Evolutionary conservation across 768 basidiomycete species (phyloP), one percentile per base, ranked within the genome.

Genomic region (Naganishia onofrii): DNA sequence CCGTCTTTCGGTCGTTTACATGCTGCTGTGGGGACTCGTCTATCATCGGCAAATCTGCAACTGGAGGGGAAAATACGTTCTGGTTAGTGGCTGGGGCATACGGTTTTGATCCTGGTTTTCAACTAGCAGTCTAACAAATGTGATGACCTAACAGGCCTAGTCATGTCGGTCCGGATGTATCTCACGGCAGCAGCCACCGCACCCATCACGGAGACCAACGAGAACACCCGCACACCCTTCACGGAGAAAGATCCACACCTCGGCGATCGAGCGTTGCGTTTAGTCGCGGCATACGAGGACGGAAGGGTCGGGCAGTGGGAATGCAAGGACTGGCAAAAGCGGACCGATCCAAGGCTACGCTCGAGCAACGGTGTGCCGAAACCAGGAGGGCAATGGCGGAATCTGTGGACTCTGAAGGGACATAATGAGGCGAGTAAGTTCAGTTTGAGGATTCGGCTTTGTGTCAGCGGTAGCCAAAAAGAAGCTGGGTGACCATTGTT

Each of bases 141-240:
- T 46, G 46, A 46, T 28, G n/a, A n/a, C n/a, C n/a, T n/a, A 17
- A 3, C 73, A 91, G 93, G 93, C 0, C 89, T 94, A 60, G 87
- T 96, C 75, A 99, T 97, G 95, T 87, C 90, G 0, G 78, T 93
- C 71, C 88, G 91, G 75, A 82, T 96, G 0, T 87, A 86, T 65
- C 79, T 82, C 48, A 54, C 63, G 13, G 69, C 66, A 32, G 38
- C 29, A 32, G 29, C 7, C 28, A 36, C 31, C 19, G 28, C 55
- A 19, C 9, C 29, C 15, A 29, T 31, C 23, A 21, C 10, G 60
- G 28, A 17, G 67, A 8, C 32, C 54, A 34, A 51, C 48, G 48
- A 51, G 21, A 7, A 23, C 4, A 26, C 2, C n/a, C 12, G 3
- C 19, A 26, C 19, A 51, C 48, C 12, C 3, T n/a, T 51, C 23